Evolutionary conservation across 2,329 filamentous ascomycete species (phyloP).

Genomic region (Sporothrix humicola): DNA sequence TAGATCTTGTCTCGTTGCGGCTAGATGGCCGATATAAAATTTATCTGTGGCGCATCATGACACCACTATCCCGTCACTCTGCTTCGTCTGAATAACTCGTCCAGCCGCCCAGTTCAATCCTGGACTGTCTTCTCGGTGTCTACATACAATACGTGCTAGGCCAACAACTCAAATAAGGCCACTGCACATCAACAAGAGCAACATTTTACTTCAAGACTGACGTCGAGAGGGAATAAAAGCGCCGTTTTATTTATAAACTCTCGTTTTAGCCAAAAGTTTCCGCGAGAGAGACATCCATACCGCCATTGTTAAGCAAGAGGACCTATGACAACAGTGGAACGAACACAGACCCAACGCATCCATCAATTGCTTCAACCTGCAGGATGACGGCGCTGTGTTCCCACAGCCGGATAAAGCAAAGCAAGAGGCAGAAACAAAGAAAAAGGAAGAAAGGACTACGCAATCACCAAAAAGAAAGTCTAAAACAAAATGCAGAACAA

Average conservation of each 20-base stretch:
- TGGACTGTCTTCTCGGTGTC: background rate
- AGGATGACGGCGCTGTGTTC: background rate
- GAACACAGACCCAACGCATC: background rate
- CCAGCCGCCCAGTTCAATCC: background rate
- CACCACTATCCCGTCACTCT: background rate
- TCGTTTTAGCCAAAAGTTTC: slow-evolving; percentile 1
- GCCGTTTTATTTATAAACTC: background rate
- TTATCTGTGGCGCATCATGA: background rate
- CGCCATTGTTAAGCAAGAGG: background rate
- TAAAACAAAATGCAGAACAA: background rate
- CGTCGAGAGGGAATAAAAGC: background rate
- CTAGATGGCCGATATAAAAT: background rate
- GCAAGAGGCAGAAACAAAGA: background rate
- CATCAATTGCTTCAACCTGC: background rate
- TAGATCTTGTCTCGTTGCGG: background rate
- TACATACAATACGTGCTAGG: too few relatives aligned
- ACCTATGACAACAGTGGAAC: background rate
- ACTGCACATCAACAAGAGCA: background rate
- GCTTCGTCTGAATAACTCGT: background rate
- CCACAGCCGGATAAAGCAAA: slow-evolving; percentile 2
- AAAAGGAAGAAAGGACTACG: background rate
- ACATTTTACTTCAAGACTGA: background rate
- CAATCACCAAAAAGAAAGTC: background rate
- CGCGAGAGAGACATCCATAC: background rate
- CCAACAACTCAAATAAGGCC: too few relatives aligned